Base-by-base conservation (phyloP, 1,284 basidiomycete species). In the Xerocomus subilludens region DNA sequence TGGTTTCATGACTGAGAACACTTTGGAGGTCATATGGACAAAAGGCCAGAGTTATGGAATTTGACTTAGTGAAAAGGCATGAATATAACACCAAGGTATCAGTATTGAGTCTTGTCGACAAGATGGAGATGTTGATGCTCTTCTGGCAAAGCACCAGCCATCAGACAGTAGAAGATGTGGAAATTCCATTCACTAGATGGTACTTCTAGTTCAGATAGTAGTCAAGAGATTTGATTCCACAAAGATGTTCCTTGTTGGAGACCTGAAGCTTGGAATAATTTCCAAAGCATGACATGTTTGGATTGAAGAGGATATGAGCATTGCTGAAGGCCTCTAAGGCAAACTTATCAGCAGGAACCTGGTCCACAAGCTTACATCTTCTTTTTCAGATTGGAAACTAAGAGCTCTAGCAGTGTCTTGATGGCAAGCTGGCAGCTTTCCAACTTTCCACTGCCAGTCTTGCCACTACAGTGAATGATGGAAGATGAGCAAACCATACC, bases 251-350 rank as follows among this genome's bases (percentile, higher is more conserved):
- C 65, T 94, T 93, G 35, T 98, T 96, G 64, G 90, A 93, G 86
- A 98, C 98, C 85, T 98, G 97, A 5, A 98, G 89, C 82, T 98
- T 97, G 56, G 95, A 96, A 84, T 98, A 98, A 84, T 96, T 96
- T 74, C 95, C 95, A 81, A 96, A 96, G 56, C 96, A 92, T 35
- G 96, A 97, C 13, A 96, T 96, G 79, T 98, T 97, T 59, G 94
- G 91, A 81, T 98, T 98, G 87, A 94, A 93, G 60, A 96, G 90
- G 2, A 96, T 98, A 73, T 94, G 92, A 21, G 96, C 94, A 80
- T 94, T 95, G 18, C 96, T 96, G 80, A 99, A 98, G 1, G 94
- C 90, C 84, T 99, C 97, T 77, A 99, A 92, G 73, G 98, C 96
- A 84, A 96, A 98, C 87, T 98, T 95, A 58, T 96, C 94, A 16